A percentile compares a stretch with the other conserved stretches of the same genome.
phyloP scores from a whole-genome alignment of 441 rosid species.

The Geranium incanum region DNA sequence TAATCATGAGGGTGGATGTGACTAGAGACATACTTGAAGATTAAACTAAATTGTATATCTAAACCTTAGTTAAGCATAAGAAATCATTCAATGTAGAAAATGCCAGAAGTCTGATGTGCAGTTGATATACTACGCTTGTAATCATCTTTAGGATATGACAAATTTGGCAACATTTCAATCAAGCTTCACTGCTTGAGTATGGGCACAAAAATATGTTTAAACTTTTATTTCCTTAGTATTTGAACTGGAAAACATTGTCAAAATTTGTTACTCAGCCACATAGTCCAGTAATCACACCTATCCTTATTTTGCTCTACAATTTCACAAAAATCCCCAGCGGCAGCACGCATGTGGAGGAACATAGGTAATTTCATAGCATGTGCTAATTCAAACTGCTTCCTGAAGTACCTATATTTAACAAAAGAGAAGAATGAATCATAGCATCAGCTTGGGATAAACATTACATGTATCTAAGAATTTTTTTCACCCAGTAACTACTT shows the following conservation, averaged over 20 bases:
- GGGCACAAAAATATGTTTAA: background rate
- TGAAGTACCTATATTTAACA: conserved; percentile 54
- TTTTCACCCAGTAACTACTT: conserved; percentile 28
- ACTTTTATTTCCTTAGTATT: background rate
- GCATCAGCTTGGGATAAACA: background rate
- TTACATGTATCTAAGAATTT: background rate
- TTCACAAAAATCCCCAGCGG: conserved; percentile 80
- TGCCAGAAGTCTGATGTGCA: background rate
- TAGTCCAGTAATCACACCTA: conserved; percentile 37
- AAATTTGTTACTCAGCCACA: background rate
- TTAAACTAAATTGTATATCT: background rate
- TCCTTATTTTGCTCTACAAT: conserved; percentile 57
- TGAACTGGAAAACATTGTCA: background rate
- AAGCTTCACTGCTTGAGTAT: too few species aligned
- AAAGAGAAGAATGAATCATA: conserved; percentile 3
- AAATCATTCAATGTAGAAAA: background rate
- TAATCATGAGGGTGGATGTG: background rate
- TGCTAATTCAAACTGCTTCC: conserved; percentile 94
- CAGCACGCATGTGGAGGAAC: conserved; percentile 97
- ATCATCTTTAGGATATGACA: background rate
- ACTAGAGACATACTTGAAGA: conserved; percentile 1
- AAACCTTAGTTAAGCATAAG: background rate
- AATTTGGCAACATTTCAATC: background rate
- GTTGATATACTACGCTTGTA: background rate
- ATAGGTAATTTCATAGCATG: conserved; percentile 77